Conservation (phyloP, 1,284 basidiomycete species). For the Papiliotrema nemorosa region DNA sequence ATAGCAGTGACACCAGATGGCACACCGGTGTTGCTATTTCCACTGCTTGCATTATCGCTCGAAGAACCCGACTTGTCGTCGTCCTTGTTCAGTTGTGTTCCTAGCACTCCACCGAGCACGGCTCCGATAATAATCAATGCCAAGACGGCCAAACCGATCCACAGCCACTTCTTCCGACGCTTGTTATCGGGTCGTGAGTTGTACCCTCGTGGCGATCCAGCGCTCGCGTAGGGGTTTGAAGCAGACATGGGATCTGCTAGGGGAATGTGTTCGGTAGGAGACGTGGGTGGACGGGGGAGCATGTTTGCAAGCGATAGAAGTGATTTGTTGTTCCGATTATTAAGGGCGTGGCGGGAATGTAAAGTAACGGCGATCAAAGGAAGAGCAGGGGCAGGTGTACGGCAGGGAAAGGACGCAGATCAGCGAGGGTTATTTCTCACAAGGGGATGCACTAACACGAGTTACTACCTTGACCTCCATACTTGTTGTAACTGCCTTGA, state of each 20-base stretch:
- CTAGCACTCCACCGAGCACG: slow-evolving; percentile 74
- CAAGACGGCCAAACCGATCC: slow-evolving; percentile 48
- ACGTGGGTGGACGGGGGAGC: background rate
- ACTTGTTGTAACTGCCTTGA: slow-evolving; percentile 6
- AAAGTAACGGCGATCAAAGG: background rate
- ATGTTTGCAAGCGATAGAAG: slow-evolving; percentile 1
- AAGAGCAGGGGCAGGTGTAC: background rate
- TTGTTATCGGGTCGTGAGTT: slow-evolving; percentile 32
- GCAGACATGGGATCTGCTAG: slow-evolving; percentile 44
- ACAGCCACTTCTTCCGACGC: slow-evolving; percentile 46
- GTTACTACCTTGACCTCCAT: slow-evolving; percentile 6
- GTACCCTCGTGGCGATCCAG: slow-evolving; percentile 19
- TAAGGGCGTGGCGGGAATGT: background rate
- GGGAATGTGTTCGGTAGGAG: slow-evolving; percentile 4
- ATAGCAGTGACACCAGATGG: slow-evolving; percentile 21
- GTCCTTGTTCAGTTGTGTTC: slow-evolving; percentile 49
- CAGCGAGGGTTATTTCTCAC: background rate
- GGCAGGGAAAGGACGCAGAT: background rate
- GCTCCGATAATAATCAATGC: slow-evolving; percentile 67
- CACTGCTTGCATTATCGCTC: slow-evolving; percentile 45
- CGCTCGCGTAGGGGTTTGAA: slow-evolving; percentile 37
- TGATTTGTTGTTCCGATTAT: background rate
- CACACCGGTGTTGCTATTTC: slow-evolving; percentile 27
- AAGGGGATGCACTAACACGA: slow-evolving; percentile 1
- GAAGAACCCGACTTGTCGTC: slow-evolving; percentile 50